Conservation (phyloP, 768 basidiomycete genomes). For the Suillus luteus region DNA sequence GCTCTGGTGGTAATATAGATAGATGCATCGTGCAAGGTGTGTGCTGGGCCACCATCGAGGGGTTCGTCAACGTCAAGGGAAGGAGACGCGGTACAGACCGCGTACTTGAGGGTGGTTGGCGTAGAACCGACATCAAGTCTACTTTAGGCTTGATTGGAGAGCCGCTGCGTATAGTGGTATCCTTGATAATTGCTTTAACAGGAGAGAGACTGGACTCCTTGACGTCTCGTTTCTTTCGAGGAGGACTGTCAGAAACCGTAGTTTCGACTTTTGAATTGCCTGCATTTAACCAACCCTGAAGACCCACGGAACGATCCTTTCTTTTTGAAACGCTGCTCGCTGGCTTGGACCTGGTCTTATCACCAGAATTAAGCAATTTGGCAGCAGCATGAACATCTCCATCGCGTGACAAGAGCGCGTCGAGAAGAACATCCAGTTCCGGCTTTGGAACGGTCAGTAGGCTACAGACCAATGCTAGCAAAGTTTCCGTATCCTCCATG, state of each 20-base stretch:
- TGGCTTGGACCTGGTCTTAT: constrained; percentile 16
- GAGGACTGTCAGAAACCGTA: neutral
- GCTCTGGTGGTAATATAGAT: constrained; percentile 68
- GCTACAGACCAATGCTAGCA: constrained; percentile 69
- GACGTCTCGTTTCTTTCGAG: constrained; percentile 20
- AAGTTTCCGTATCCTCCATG: constrained; percentile 62
- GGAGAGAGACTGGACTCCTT: constrained; percentile 15
- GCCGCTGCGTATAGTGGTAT: constrained; percentile 16
- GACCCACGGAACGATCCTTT: constrained; percentile 45
- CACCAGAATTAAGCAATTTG: constrained; percentile 35
- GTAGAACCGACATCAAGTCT: constrained; percentile 60
- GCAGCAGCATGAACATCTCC: constrained; percentile 62
- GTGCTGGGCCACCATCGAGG: constrained; percentile 64
- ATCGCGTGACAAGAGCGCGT: constrained; percentile 55
- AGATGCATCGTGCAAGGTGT: constrained; percentile 76
- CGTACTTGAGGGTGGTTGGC: constrained; percentile 46
- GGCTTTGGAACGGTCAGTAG: constrained; percentile 42
- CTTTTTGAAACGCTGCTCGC: constrained; percentile 39
- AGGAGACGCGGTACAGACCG: constrained; percentile 39
- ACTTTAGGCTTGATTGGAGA: constrained; percentile 35
- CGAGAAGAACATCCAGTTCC: constrained; percentile 49
- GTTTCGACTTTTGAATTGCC: constrained; percentile 2
- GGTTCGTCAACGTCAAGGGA: constrained; percentile 65
- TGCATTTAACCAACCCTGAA: constrained; percentile 59
- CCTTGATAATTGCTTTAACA: constrained; percentile 15